Percentiles rank a stretch among this genome's conserved stretches.
phyloP scores from a whole-genome alignment of 2,329 filamentous ascomycete genomes.

The Diplodia seriata region DNA sequence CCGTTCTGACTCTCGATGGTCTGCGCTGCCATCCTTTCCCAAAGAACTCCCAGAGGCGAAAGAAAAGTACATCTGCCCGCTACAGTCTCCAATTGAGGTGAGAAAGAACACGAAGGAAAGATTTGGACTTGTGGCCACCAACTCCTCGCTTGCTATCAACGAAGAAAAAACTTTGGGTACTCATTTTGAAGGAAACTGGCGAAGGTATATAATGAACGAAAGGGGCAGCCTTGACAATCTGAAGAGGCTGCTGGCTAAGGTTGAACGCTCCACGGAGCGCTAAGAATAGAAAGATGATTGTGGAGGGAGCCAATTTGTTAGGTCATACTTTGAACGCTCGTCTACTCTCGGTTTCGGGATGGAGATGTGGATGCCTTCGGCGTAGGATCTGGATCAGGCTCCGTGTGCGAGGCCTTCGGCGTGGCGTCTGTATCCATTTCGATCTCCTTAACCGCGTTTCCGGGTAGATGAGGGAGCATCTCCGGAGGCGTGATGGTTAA shows the following conservation, averaged over 20 bases:
- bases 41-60: slow-evolving; percentile 1
- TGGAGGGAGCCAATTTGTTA: slow-evolving; percentile 32
- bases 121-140: slow-evolving; percentile 22
- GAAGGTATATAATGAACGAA: background rate
- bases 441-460: slow-evolving; percentile 49
- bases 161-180: slow-evolving; percentile 16
- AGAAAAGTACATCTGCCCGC: slow-evolving; percentile 1
- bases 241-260: slow-evolving; percentile 8
- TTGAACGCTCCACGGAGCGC: slow-evolving; percentile 24
- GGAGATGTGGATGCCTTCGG: slow-evolving; percentile 43
- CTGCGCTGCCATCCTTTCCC: background rate
- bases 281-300: background rate
- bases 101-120: slow-evolving; percentile 16
- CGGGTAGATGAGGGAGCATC: slow-evolving; percentile 56
- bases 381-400: slow-evolving; percentile 52
- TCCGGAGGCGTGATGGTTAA: slow-evolving; percentile 58
- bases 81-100: slow-evolving; percentile 19
- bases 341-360: slow-evolving; percentile 14
- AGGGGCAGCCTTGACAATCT: slow-evolving; percentile 24
- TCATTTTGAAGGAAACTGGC: slow-evolving; percentile 6
- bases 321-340: background rate
- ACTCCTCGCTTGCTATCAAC: slow-evolving; percentile 26
- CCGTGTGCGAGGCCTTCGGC: slow-evolving; percentile 46
- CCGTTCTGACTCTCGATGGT: background rate
- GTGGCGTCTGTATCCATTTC: slow-evolving; percentile 47